Evolutionary conservation across 768 basidiomycete genomes (phyloP).

Genomic region (Cystofilobasidium macerans): DNA sequence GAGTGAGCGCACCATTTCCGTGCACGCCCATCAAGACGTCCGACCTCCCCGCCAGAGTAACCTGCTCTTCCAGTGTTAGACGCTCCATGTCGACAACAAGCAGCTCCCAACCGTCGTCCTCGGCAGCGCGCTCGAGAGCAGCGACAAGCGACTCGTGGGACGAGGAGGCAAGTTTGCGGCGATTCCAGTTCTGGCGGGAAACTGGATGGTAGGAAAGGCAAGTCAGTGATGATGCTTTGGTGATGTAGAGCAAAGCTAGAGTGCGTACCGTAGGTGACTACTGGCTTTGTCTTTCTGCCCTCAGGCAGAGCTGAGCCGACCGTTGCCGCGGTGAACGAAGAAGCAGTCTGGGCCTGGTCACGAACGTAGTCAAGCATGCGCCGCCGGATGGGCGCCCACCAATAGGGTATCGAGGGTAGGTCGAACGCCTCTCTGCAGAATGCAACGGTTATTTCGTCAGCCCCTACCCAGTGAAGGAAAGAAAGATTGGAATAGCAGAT

Average conservation of each 20-base stretch:
- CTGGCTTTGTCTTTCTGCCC: slow-evolving; percentile 45
- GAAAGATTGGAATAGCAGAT: background rate
- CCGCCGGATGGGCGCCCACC: slow-evolving; percentile 68
- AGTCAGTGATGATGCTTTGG: background rate
- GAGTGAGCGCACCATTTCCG: slow-evolving; percentile 33
- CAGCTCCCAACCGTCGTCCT: slow-evolving; percentile 56
- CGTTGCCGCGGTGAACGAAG: background rate
- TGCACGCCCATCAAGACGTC: slow-evolving; percentile 51
- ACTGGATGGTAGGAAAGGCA: slow-evolving; percentile 39
- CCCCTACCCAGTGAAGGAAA: too few species aligned
- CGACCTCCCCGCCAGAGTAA: slow-evolving; percentile 66
- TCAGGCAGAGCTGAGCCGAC: too few species aligned
- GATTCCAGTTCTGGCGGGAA: slow-evolving; percentile 75
- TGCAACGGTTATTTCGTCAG: background rate
- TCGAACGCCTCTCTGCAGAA: slow-evolving; percentile 50
- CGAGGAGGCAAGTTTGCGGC: slow-evolving; percentile 63
- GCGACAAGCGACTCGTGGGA: slow-evolving; percentile 69
- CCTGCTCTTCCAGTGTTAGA: slow-evolving; percentile 58
- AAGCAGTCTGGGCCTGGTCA: background rate
- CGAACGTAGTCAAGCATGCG: slow-evolving; percentile 26
- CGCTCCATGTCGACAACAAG: slow-evolving; percentile 39
- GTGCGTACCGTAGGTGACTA: slow-evolving; percentile 60
- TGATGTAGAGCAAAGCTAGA: background rate
- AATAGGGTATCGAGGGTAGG: slow-evolving; percentile 61
- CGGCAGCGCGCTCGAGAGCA: slow-evolving; percentile 59